Percentiles rank a stretch among this genome's conserved stretches.
Conservation (phyloP, 2,329 filamentous ascomycete species). For the Phaeoacremonium minimum region DNA sequence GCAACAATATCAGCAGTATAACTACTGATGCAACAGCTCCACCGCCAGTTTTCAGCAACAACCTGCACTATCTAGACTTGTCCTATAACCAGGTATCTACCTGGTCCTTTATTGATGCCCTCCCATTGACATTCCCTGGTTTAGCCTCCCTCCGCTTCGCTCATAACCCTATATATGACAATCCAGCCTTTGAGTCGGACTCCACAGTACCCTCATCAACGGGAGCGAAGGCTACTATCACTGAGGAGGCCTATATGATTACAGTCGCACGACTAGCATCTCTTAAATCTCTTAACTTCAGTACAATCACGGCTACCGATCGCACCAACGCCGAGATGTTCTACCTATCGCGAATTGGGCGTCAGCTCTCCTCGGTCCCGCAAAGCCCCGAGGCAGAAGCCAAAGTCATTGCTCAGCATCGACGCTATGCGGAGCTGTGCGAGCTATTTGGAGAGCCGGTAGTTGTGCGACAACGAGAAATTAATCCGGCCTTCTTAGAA, state of each 20-base stretch:
- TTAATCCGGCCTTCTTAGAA: constrained; percentile 78
- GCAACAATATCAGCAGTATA: constrained; percentile 61
- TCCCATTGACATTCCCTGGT: constrained; percentile 66
- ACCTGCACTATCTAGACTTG: constrained; percentile 63
- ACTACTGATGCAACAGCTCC: constrained; percentile 19
- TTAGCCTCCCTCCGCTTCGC: constrained; percentile 73
- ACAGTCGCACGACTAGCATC: constrained; percentile 69
- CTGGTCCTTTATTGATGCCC: constrained; percentile 71
- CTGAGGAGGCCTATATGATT: constrained; percentile 86
- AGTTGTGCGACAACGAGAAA: constrained; percentile 48
- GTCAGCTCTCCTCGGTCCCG: constrained; percentile 62
- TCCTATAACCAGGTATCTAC: constrained; percentile 65
- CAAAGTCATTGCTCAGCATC: constrained; percentile 59
- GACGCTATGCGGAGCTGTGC: constrained; percentile 71
- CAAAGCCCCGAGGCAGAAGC: constrained; percentile 42
- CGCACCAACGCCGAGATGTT: constrained; percentile 88
- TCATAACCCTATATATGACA: constrained; percentile 78
- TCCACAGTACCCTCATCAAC: constrained; percentile 13
- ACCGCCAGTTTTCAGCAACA: constrained; percentile 44
- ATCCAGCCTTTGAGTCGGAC: constrained; percentile 30
- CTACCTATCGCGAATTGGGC: constrained; percentile 80
- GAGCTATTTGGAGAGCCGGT: constrained; percentile 69
- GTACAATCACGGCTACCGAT: constrained; percentile 66
- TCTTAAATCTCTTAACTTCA: constrained; percentile 70
- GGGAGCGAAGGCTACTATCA: constrained; percentile 39